A percentile compares a stretch with the other conserved stretches of the same genome.
phyloP scores from a whole-genome alignment of 805 yeast genomes.

The Blastobotrys muscicola region DNA sequence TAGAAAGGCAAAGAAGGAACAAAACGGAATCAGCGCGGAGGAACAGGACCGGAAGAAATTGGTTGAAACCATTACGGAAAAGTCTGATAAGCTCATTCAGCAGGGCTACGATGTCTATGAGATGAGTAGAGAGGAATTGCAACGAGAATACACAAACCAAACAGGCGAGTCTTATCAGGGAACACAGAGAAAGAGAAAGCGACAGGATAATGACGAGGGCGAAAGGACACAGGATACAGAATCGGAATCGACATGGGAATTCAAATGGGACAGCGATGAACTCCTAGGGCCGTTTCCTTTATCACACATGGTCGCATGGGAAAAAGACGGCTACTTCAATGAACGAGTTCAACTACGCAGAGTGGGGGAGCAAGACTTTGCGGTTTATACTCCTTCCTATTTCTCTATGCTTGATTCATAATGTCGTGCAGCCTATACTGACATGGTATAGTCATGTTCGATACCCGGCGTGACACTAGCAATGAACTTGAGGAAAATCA shows the following conservation, averaged over 20 bases:
- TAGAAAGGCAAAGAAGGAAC: slow-evolving; percentile 2
- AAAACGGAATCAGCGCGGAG: slow-evolving; percentile 2
- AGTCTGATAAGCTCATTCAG: slow-evolving; percentile 34
- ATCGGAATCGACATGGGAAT: slow-evolving; percentile 37
- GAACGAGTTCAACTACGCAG: slow-evolving; percentile 35
- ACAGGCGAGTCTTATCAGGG: slow-evolving; percentile 32
- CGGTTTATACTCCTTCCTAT: neutral
- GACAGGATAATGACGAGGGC: slow-evolving; percentile 17
- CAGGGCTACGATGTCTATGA: slow-evolving; percentile 43
- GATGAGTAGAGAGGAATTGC: slow-evolving; percentile 45
- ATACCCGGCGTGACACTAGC: slow-evolving; percentile 97
- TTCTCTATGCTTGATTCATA: neutral
- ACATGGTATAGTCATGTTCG: slow-evolving; percentile 98
- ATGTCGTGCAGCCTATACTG: slow-evolving; percentile 37
- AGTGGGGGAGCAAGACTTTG: slow-evolving; percentile 13
- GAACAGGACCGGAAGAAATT: slow-evolving; percentile 17
- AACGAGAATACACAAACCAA: slow-evolving; percentile 34
- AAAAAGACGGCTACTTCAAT: slow-evolving; percentile 35
- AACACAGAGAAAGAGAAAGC: slow-evolving; percentile 17
- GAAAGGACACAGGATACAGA: slow-evolving; percentile 16
- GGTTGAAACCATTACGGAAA: slow-evolving; percentile 38
- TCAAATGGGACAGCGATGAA: slow-evolving; percentile 37
- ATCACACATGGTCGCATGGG: slow-evolving; percentile 45
- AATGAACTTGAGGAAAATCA: slow-evolving; percentile 85
- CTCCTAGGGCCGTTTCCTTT: slow-evolving; percentile 44